Conservation (phyloP, 768 basidiomycete genomes). For the Amanita rubescens region DNA sequence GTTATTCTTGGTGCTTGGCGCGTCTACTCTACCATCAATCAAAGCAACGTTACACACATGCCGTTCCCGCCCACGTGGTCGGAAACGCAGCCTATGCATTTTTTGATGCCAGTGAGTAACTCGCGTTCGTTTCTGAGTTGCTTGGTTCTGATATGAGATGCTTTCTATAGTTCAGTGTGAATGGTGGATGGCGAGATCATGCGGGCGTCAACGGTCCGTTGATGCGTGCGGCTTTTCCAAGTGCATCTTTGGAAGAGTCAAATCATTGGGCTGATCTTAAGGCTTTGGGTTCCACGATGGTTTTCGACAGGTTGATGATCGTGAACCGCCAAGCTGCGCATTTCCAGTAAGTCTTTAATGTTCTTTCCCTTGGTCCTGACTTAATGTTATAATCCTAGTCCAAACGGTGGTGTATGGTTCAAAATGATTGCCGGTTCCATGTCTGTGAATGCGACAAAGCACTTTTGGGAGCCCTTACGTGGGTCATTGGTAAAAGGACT, state of each 20-base stretch:
- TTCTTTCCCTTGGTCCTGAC: not conserved
- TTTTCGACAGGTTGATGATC: constrained; percentile 56
- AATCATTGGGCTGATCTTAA: constrained; percentile 60
- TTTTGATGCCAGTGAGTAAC: constrained; percentile 24
- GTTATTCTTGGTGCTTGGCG: constrained; percentile 37
- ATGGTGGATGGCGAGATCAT: constrained; percentile 48
- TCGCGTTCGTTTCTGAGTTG: not conserved
- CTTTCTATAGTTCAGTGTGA: constrained; percentile 14
- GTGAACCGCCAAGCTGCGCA: constrained; percentile 61
- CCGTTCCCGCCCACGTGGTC: constrained; percentile 7
- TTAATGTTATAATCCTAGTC: constrained; percentile 14
- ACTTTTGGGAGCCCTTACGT: constrained; percentile 32
- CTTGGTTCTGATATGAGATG: not conserved
- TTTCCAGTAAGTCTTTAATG: constrained; percentile 22
- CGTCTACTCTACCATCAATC: constrained; percentile 24
- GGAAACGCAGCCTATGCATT: constrained; percentile 15
- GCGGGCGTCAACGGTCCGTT: constrained; percentile 60
- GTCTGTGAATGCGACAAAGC: constrained; percentile 18
- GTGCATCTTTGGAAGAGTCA: constrained; percentile 46
- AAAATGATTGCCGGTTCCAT: constrained; percentile 31
- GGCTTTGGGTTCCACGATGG: constrained; percentile 37
- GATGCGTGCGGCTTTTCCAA: constrained; percentile 59
- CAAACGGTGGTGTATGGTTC: constrained; percentile 21
- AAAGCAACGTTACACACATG: not conserved
- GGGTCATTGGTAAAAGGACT: constrained; percentile 21